Evolutionary conservation across 2,329 filamentous ascomycete genomes (phyloP).

Genomic region (Penicillium frequentans): DNA sequence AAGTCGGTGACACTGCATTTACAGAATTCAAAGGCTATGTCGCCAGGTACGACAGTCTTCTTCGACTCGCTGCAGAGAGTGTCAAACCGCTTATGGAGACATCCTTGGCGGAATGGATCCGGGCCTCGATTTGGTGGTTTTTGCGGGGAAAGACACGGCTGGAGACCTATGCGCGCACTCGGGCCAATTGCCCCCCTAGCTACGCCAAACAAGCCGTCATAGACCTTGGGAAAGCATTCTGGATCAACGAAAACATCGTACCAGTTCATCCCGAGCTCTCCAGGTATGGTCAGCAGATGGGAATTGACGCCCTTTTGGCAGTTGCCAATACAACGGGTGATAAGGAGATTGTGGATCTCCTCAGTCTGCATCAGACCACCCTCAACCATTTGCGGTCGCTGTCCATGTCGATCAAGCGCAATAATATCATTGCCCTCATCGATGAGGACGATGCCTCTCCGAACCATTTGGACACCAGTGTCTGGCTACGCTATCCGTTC

Average conservation of each 20-base stretch:
- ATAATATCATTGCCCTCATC: conserved; percentile 69
- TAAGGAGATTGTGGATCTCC: conserved; percentile 44
- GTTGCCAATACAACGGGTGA: conserved; percentile 48
- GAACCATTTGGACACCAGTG: conserved; percentile 76
- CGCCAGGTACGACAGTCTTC: conserved; percentile 72
- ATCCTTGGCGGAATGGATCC: conserved; percentile 65
- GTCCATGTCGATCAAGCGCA: conserved; percentile 78
- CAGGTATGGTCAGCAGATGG: conserved; percentile 39
- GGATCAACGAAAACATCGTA: conserved; percentile 60
- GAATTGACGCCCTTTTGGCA: conserved; percentile 41
- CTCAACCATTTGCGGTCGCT: conserved; percentile 70
- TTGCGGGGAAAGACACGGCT: conserved; percentile 74
- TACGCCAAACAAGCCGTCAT: conserved; percentile 72
- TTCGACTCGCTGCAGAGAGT: conserved; percentile 74
- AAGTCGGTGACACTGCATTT: conserved; percentile 65
- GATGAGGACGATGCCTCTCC: conserved; percentile 64
- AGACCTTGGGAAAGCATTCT: conserved; percentile 81
- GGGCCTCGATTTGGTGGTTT: conserved; percentile 87
- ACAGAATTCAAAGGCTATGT: conserved; percentile 69
- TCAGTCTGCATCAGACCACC: conserved; percentile 56
- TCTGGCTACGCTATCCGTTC: conserved; percentile 77
- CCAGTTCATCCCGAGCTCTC: conserved; percentile 41
- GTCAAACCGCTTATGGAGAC: conserved; percentile 65
- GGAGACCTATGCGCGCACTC: conserved; percentile 68
- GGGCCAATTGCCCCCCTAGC: conserved; percentile 44